Evolutionary conservation across 306 rosid genomes (phyloP), one percentile per base, ranked within the genome.

Genomic region (Clitoria ternatea): DNA sequence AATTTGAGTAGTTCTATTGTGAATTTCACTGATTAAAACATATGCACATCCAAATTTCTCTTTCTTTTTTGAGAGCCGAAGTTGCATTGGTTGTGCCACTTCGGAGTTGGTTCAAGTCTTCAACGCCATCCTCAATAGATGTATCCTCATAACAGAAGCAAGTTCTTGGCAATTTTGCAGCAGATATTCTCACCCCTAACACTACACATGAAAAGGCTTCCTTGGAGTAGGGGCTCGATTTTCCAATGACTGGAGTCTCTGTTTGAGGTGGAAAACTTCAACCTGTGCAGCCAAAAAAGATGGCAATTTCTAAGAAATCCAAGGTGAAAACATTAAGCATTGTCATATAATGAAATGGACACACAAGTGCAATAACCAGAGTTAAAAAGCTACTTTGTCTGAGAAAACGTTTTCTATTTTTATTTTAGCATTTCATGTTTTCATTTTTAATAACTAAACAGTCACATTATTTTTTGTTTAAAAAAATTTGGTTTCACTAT

Each of bases 261-360:
- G 99, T 61, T 94, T 89, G 69, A 94, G 96, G 79, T 94, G 99
- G 70, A 94, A 91, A 48, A 89, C 96, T 80, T 94, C 99, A 40
- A 89, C 95, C 97, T 91, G 76, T 72, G 73, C n/a, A 57, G 37
- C 55, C 63, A 80, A 63, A 13, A 53, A 22, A 15, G 35, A 70
- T 49, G 53, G 30, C 29, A 29, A 66, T 1, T 0, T 42, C 63
- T 59, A 57, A 50, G 18, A 47, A 33, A 19, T 20, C 32, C 63
- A 56, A n/a, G 35, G 42, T 19, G 33, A 56, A 32, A 62, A 53
- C 8, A 39, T 20, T 13, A 10, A 60, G 14, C 39, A 27, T 8
- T 3, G n/a, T n/a, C n/a, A n/a, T n/a, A n/a, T n/a, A n/a, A n/a
- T n/a, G n/a, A n/a, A n/a, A n/a, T n/a, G n/a, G n/a, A n/a, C n/a